phyloP scores from a whole-genome alignment of 1,139 yeast species.

The Yamadazyma atlantica region DNA sequence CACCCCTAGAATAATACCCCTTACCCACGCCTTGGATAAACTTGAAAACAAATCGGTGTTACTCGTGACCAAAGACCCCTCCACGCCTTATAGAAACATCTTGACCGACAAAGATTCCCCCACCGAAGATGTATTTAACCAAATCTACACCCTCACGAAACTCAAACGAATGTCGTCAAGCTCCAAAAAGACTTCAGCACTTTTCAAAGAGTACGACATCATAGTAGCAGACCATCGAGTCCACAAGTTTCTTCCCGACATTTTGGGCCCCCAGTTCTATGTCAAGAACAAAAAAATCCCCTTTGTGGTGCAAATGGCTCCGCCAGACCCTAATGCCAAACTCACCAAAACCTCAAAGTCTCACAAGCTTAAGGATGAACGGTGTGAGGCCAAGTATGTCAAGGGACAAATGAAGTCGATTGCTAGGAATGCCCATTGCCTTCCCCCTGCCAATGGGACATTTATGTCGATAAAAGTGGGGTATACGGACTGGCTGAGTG shows the following conservation, averaged over 20 bases:
- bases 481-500: conserved; percentile 40
- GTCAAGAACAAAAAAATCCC: conserved; percentile 63
- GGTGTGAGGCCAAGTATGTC: conserved; percentile 62
- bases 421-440: conserved; percentile 56
- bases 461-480: conserved; percentile 56
- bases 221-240: conserved; percentile 66
- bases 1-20: conserved; percentile 64
- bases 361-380: conserved; percentile 47
- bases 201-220: conserved; percentile 63
- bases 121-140: conserved; percentile 59
- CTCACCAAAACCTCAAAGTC: conserved; percentile 33
- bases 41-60: conserved; percentile 51
- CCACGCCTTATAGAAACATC: conserved; percentile 49
- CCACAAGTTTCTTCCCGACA: conserved; percentile 54
- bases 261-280: conserved; percentile 58
- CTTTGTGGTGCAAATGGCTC: conserved; percentile 63
- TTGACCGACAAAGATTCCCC: conserved; percentile 48
- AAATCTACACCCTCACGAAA: conserved; percentile 57
- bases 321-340: conserved; percentile 42
- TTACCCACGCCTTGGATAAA: conserved; percentile 51
- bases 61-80: conserved; percentile 69
- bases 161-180: conserved; percentile 47
- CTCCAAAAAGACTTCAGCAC: conserved; percentile 37
- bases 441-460: conserved; percentile 59
- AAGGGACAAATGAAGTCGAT: conserved; percentile 61